Base-by-base conservation (phyloP, 306 rosid species). In the Cicer chorassanicum region DNA sequence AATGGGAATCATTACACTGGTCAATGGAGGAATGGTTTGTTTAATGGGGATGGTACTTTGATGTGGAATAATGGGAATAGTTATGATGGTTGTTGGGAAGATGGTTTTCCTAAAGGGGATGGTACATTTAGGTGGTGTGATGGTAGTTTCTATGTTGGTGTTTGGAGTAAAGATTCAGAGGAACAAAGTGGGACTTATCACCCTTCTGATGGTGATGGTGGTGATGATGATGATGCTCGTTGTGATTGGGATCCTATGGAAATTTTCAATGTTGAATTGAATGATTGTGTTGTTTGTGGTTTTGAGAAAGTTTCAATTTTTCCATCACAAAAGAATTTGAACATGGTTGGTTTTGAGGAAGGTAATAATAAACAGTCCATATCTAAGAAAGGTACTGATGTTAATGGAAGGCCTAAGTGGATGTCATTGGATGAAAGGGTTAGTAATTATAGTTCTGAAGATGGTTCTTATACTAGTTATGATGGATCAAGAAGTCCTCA, bases 51-150 rank as follows among this genome's bases (percentile, higher is more conserved):
- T 78, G 99, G 98, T 9, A 84, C 92, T 40, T 65, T 95, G 89
- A 72, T 90, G 82, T 90, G 90, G 97, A 71, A 16, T 71, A 86
- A 87, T 82, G 96, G 95, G 59, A 89, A 87, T 64, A 82, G 95
- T 54, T 92, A 75, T 75, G 99, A 94, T 77, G 99, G 99, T 45
- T 83, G 19, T 71, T 94, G 99, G 99, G 97, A 92, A 72, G 90
- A 83, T 5, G 94, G 93, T 7, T 74, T 86, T 10, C 97, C 99
- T 6, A 88, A 75, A 77, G 98, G 98, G 36, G 86, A 94, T 71
- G 98, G 98, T 3, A 94, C 95, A 2, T 91, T 86, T 21, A 81
- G 85, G 71, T 94, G 96, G 94, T 70, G 73, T 13, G 91, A 91
- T 82, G 97, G 92, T 75, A 89, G 95, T 79, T 90, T 86, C 71